Evolutionary conservation across 108 stramenopile species (phyloP), one percentile per base, ranked within the genome.

Genomic region (Aureococcus anophagefferens): DNA sequence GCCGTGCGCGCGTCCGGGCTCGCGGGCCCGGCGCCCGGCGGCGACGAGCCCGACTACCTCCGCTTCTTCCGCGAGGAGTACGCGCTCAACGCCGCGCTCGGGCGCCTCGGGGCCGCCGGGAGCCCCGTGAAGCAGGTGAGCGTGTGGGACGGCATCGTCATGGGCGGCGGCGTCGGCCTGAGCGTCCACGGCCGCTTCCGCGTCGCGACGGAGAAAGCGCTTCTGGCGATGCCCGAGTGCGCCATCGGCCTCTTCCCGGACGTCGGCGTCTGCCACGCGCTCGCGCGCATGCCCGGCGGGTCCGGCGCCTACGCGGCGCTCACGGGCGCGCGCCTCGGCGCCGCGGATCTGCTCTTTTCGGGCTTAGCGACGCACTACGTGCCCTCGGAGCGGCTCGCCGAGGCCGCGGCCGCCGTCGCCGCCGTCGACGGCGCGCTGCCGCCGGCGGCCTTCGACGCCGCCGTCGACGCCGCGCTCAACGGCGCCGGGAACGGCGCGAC

Each of bases 221-320:
- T 95, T 0, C 95, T 96, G 74, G 91, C 95, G 72, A 99, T 98
- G 98, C 98, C 98, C 37, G 98, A 99, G 81, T 92, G 89, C 17
- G 90, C 86, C 45, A 96, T 99, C 69, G 98, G 98, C 0, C 84
- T 99, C 33, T 96, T 96, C 75, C 96, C 98, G 0, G 98, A 99
- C 75, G 94, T 99, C 4, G 98, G 98, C 35, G 85, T 89, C 31
- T 92, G 81, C 63, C 92, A 76, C 76, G 92, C 87, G 79, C 90
- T 99, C 73, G 87, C 98, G 28, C 80, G 94, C 21, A 72, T 97
- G 30, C 77, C 78, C 21, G 84, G 81, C 29, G 88, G 93, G 1
- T 70, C 89, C 30, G 95, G 94, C 30, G 82, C 82, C 68, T 99
- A 93, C 84, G 66, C 97, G 65, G 96, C 91, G 13, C 79, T 99